Evolutionary conservation across 2,329 filamentous ascomycete genomes (phyloP).

Genomic region (Lasiodiplodia citricola): DNA sequence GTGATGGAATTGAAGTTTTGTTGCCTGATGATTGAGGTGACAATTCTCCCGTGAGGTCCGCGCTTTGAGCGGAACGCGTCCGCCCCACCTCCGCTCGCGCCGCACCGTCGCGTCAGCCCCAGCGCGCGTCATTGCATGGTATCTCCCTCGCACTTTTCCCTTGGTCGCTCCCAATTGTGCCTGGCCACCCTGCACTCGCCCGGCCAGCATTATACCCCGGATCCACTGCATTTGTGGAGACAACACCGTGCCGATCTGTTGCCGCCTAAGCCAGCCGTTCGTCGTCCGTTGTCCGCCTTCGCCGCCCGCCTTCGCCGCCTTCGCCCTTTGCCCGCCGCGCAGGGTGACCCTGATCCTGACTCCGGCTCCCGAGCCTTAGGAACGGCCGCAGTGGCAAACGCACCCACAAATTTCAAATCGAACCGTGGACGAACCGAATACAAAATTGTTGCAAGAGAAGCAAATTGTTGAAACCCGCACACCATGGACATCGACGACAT

Average conservation of each 20-base stretch:
- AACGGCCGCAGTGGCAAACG: neutral
- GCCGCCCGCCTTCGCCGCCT: too few species aligned
- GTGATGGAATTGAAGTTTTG: neutral
- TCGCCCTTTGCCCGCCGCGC: neutral
- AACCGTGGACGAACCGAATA: neutral
- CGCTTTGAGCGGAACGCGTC: neutral
- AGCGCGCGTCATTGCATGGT: conserved; percentile 4
- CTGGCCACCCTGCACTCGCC: neutral
- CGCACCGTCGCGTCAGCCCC: neutral
- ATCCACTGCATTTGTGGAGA: neutral
- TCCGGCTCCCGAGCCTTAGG: neutral
- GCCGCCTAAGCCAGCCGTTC: neutral
- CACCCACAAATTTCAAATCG: neutral
- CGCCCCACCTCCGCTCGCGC: conserved; percentile 1
- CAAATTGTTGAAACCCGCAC: neutral
- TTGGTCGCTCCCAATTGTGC: neutral
- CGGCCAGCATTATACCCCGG: neutral
- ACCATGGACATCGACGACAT: conserved; percentile 58
- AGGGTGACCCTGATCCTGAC: neutral
- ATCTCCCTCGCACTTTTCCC: neutral
- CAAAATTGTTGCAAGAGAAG: neutral
- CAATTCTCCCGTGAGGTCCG: neutral
- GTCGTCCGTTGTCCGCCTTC: neutral
- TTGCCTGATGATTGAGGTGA: neutral
- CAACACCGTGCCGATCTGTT: neutral